A percentile compares a stretch with the other conserved stretches of the same genome.
These are phyloP conservation scores for Fusarium sp. DNA, from an alignment of 2,329 filamentous ascomycete genomes.

Conservation along the genomic window DNA sequence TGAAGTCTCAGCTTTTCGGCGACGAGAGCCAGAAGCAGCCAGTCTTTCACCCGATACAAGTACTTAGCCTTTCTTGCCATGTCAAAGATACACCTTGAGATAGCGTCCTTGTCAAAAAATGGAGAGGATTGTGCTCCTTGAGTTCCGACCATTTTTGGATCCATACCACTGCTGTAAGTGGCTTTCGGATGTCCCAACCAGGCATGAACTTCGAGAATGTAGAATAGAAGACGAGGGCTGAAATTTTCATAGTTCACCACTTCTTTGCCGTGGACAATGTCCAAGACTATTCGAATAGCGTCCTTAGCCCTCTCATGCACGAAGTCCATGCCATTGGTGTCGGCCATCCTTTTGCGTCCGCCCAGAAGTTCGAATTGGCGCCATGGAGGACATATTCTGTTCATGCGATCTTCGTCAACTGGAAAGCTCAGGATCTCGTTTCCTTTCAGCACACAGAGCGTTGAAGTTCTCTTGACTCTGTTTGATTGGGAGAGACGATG, in stretches of 20 bases:
- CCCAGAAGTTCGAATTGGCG: neutral
- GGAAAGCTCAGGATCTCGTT: neutral
- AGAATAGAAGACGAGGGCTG: constrained; percentile 20
- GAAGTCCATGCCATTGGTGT: neutral
- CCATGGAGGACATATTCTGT: constrained; percentile 3
- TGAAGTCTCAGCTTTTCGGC: constrained; percentile 11
- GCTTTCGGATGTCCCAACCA: constrained; percentile 7
- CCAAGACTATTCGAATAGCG: constrained; percentile 8
- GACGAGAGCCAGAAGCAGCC: constrained; percentile 27
- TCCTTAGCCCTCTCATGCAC: neutral
- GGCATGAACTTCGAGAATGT: constrained; percentile 14
- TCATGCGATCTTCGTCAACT: constrained; percentile 6
- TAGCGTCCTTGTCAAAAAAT: neutral
- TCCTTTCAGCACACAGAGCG: neutral
- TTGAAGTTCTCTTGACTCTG: neutral
- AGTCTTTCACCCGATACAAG: constrained; percentile 12
- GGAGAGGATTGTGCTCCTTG: neutral
- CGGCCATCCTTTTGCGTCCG: neutral
- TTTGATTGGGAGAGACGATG: neutral
- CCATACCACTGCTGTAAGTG: neutral
- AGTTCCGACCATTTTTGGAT: neutral
- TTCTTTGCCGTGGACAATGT: constrained; percentile 5
- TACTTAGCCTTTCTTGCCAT: neutral
- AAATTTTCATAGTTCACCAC: neutral
- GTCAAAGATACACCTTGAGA: neutral